Evolutionary conservation across 148 eudicot species (phyloP).

Genomic region (Rhododendron henanense): DNA sequence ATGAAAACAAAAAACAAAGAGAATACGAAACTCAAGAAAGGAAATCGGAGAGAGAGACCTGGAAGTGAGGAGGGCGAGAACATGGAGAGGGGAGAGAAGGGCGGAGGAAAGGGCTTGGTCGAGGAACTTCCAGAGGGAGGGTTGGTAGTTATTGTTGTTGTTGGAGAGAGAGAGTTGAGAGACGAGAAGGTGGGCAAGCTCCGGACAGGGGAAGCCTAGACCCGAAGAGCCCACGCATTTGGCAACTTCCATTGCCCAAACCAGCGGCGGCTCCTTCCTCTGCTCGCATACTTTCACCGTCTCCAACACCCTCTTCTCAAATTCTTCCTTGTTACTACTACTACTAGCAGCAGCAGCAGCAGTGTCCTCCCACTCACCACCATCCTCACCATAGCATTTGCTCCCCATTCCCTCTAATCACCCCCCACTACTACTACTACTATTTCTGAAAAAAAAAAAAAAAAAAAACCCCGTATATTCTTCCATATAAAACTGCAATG

Average conservation of each 20-base stretch:
- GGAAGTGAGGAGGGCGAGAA: slow-evolving; percentile 28
- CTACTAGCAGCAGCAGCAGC: too few species aligned
- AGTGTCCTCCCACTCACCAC: not conserved
- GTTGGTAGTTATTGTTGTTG: not conserved
- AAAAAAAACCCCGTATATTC: too few species aligned
- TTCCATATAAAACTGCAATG: not conserved
- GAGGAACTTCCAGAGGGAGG: slow-evolving; percentile 25
- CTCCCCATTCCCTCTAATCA: not conserved
- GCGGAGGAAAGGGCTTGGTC: slow-evolving; percentile 19
- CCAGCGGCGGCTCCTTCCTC: slow-evolving; percentile 14
- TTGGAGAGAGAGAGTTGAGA: slow-evolving; percentile 5
- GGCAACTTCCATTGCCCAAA: slow-evolving; percentile 19
- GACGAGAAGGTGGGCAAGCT: slow-evolving; percentile 13
- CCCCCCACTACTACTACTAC: not conserved
- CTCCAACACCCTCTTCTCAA: slow-evolving; percentile 15
- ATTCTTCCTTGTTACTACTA: not conserved
- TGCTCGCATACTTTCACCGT: slow-evolving; percentile 13
- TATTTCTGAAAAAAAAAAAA: too few species aligned
- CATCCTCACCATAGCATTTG: too few species aligned
- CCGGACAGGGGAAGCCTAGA: slow-evolving; percentile 12
- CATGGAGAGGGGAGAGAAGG: slow-evolving; percentile 19
- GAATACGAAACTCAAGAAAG: too few species aligned
- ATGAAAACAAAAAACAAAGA: too few species aligned
- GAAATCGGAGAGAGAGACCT: slow-evolving; percentile 13
- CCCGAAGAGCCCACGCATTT: slow-evolving; percentile 7